A percentile compares a stretch with the other conserved stretches of the same genome.
phyloP scores from a whole-genome alignment of 208 protist species.

The Trichomonas vaginalis region DNA sequence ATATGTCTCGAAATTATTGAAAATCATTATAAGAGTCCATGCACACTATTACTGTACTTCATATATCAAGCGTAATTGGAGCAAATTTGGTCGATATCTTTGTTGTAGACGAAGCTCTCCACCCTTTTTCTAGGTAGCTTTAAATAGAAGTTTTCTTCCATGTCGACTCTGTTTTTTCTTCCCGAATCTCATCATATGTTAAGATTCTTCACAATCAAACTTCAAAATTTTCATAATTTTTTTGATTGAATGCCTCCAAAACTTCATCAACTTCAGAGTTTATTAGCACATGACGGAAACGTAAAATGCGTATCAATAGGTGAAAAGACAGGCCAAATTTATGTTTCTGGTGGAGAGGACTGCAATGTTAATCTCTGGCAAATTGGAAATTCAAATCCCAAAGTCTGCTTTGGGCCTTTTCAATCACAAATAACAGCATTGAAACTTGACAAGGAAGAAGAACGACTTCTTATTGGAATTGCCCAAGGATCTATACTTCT shows the following conservation, averaged over 20 bases:
- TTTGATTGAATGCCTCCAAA: constrained; percentile 6
- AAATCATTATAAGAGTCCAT: too few relatives aligned
- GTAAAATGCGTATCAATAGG: background rate
- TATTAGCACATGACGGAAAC: background rate
- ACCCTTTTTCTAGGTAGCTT: too few relatives aligned
- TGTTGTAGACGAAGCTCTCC: too few relatives aligned
- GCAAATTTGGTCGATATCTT: too few relatives aligned
- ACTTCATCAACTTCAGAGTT: constrained; percentile 4
- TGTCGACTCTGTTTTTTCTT: too few relatives aligned
- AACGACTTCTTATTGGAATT: background rate
- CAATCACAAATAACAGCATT: background rate
- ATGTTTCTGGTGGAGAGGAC: background rate
- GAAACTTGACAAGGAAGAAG: background rate
- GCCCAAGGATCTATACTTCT: background rate
- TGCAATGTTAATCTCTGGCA: background rate
- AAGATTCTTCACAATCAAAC: too few relatives aligned
- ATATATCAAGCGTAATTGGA: too few relatives aligned
- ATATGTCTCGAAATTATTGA: too few relatives aligned
- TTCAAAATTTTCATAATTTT: too few relatives aligned
- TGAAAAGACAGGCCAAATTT: background rate
- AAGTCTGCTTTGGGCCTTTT: background rate
- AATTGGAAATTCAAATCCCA: background rate
- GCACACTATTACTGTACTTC: too few relatives aligned
- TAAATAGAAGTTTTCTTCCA: too few relatives aligned
- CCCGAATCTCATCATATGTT: too few relatives aligned